Percentiles rank a stretch among this genome's conserved stretches.
These are phyloP conservation scores for Zizania palustris DNA, from an alignment of 202 grass and related monocot species.

Conservation along the genomic window DNA sequence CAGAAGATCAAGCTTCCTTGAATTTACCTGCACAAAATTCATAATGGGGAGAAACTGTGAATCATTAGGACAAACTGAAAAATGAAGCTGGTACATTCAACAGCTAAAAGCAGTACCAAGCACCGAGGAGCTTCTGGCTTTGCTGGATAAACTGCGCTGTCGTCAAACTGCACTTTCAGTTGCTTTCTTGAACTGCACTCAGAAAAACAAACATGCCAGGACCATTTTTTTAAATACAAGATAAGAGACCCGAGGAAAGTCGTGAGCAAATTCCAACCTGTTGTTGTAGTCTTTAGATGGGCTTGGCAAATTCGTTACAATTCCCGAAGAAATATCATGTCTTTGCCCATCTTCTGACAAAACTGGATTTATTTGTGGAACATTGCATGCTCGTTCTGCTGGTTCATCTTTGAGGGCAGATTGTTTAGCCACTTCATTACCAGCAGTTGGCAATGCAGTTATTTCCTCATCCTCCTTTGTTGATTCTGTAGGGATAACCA, in stretches of 20 bases:
- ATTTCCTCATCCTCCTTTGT: conserved; percentile 25
- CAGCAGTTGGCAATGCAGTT: conserved; percentile 8
- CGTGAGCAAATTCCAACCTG: conserved; percentile 28
- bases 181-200: conserved; percentile 36
- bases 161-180: conserved; percentile 39
- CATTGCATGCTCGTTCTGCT: not conserved
- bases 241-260: not conserved
- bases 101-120: conserved; percentile 44
- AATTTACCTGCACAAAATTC: conserved; percentile 39
- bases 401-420: conserved; percentile 15
- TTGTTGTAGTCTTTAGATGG: conserved; percentile 35
- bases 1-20: conserved; percentile 9
- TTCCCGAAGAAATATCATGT: conserved; percentile 40
- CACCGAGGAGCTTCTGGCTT: conserved; percentile 30
- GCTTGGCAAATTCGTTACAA: conserved; percentile 1
- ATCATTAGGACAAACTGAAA: conserved; percentile 12
- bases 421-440: conserved; percentile 8
- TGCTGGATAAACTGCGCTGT: conserved; percentile 15
- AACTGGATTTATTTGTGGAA: conserved; percentile 19
- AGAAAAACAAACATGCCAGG: conserved; percentile 32
- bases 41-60: conserved; percentile 3
- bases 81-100: conserved; percentile 18
- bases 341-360: conserved; percentile 34
- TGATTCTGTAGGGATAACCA: conserved; percentile 34
- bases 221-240: not conserved